Evolutionary conservation across 805 yeast genomes (phyloP).

Genomic region (Teunomyces kruisii): DNA sequence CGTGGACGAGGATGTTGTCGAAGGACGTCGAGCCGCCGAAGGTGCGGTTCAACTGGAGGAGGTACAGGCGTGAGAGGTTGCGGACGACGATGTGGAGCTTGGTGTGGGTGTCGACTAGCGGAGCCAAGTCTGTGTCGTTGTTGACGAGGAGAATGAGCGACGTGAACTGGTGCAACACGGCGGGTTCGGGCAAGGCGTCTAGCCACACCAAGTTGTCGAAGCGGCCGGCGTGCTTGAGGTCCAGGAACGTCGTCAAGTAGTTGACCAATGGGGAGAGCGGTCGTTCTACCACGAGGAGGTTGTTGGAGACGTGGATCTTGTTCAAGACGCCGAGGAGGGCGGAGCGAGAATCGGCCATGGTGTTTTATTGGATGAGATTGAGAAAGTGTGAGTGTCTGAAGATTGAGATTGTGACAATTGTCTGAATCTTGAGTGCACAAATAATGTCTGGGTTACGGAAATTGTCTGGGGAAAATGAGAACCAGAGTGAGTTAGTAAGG

Average conservation of each 20-base stretch:
- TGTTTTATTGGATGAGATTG: neutral
- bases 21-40: constrained; percentile 7
- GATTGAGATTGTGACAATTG: no score
- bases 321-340: constrained; percentile 19
- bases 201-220: constrained; percentile 27
- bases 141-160: constrained; percentile 18
- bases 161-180: constrained; percentile 14
- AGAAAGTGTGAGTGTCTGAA: no score
- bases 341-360: constrained; percentile 12
- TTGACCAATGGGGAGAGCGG: constrained; percentile 50
- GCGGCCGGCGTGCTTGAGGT: constrained; percentile 49
- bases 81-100: constrained; percentile 32
- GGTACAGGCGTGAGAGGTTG: constrained; percentile 33
- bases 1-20: neutral
- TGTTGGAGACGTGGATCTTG: constrained; percentile 23
- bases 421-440: neutral
- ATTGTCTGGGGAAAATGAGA: no score
- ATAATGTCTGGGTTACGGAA: no score
- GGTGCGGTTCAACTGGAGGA: constrained; percentile 29
- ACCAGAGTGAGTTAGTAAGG: no score
- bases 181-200: constrained; percentile 7
- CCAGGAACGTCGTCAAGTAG: constrained; percentile 54
- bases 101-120: constrained; percentile 10
- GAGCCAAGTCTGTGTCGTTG: constrained; percentile 14
- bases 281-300: constrained; percentile 41